Evolutionary conservation across 179 eudicot species (phyloP), one percentile per base, ranked within the genome.

Genomic region (Carnegiea gigantea): DNA sequence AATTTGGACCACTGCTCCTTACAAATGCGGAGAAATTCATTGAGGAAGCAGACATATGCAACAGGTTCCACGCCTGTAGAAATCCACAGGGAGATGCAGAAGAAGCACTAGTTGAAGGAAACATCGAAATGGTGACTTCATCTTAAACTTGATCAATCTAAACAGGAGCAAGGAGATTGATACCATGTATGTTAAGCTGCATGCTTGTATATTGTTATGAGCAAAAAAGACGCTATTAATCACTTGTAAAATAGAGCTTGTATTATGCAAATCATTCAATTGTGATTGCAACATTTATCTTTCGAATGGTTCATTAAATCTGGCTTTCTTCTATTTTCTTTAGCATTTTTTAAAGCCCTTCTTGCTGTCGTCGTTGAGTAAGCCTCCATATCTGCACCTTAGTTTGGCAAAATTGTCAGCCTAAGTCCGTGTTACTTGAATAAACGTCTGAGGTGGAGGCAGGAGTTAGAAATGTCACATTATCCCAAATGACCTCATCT

Each of bases 1-100:
- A 96, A 77, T 94, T 86, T 53, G 94, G 91, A 21, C 97, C 99
- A 0, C 11, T 93, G 84, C 81, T 94, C 75, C 89, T 96, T 5
- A 62, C 85, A 30, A 91, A 89, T 51, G 93, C 95, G 2, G 91
- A 86, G 84, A 84, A 90, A 76, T 89, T 89, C 62, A 85, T 96
- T 57, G 90, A 92, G 80, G 87, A 77, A 57, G 80, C 80, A 36
- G 96, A 96, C 82, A 73, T 96, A 43, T 96, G 99, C 87, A 79
- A 86, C 80, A 84, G 84, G 57, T 78, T 96, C 84, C 97, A 87
- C 82, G 98, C 92, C 59, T 94, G 99, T 82, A 57, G 82, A 71
- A 49, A 73, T 57, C 46, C 81, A 5, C 57, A 67, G 54, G 44
- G 40, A 18, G 38, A 13, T 75, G 51, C 74, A 1, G 77, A 83